phyloP scores from a whole-genome alignment of 148 eudicot species.

The Beta vulgaris region DNA sequence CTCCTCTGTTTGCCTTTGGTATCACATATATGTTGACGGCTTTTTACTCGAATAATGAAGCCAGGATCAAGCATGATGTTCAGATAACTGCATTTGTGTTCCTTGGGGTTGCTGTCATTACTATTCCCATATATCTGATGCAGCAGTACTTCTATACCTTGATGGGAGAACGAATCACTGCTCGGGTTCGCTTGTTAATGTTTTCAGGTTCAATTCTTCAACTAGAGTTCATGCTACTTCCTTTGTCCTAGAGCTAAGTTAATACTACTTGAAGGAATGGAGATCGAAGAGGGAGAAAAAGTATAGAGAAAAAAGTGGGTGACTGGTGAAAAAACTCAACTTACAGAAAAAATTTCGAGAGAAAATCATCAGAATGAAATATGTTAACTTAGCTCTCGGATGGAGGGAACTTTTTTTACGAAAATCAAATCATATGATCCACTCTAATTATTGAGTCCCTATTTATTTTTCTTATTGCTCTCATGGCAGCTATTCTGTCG shows the following conservation, averaged over 20 bases:
- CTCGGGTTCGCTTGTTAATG: slow-evolving; percentile 58
- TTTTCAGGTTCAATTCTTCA: slow-evolving; percentile 54
- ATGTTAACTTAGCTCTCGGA: background rate
- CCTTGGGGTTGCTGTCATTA: slow-evolving; percentile 43
- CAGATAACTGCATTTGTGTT: slow-evolving; percentile 40
- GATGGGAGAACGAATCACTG: slow-evolving; percentile 72
- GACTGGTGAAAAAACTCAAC: background rate
- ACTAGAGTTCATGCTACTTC: background rate
- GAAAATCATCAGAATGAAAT: too few species aligned
- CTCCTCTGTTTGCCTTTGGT: slow-evolving; percentile 66
- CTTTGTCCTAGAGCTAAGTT: background rate
- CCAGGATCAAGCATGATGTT: slow-evolving; percentile 47
- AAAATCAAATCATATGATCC: background rate
- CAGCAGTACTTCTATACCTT: slow-evolving; percentile 62
- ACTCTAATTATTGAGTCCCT: background rate
- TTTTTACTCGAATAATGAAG: slow-evolving; percentile 49
- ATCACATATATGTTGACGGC: slow-evolving; percentile 57
- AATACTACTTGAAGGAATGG: background rate
- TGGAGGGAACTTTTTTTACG: background rate
- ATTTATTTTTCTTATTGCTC: background rate
- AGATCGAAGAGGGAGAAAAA: background rate
- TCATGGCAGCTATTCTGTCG: slow-evolving; percentile 46
- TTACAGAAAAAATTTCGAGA: background rate
- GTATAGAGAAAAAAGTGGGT: background rate
- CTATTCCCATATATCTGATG: slow-evolving; percentile 50